A percentile compares a stretch with the other conserved stretches of the same genome.
These are phyloP conservation scores for Aspergillus neoniger DNA, from an alignment of 2,329 filamentous ascomycete species.

Conservation along the genomic window DNA sequence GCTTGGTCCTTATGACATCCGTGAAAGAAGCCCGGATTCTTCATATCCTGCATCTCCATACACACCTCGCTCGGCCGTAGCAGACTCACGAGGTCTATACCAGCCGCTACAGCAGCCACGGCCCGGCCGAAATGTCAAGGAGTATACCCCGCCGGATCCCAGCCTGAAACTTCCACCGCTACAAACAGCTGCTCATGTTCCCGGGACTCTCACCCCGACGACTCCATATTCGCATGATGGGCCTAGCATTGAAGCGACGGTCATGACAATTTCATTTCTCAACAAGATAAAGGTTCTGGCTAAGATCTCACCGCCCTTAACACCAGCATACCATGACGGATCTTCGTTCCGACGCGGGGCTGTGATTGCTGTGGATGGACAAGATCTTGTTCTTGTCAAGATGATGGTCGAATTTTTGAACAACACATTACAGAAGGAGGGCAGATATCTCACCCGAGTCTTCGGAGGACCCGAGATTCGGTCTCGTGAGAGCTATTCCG, in stretches of 20 bases:
- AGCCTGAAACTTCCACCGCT: conserved; percentile 58
- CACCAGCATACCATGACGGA: conserved; percentile 33
- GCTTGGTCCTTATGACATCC: conserved; percentile 39
- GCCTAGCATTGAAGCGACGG: conserved; percentile 64
- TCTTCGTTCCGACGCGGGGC: conserved; percentile 63
- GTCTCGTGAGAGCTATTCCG: conserved; percentile 22
- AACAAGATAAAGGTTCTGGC: conserved; percentile 76
- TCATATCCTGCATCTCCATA: conserved; percentile 48
- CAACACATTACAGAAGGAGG: conserved; percentile 54
- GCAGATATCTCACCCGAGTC: conserved; percentile 53
- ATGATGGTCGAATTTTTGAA: conserved; percentile 67
- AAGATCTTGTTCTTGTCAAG: conserved; percentile 63
- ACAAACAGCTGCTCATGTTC: conserved; percentile 41
- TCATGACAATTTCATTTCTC: conserved; percentile 72
- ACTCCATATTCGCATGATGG: conserved; percentile 40
- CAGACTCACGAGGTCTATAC: conserved; percentile 36
- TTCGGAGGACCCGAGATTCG: conserved; percentile 49
- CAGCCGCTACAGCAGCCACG: conserved; percentile 60
- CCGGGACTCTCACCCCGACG: conserved; percentile 25
- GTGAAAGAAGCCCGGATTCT: conserved; percentile 41
- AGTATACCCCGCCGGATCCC: conserved; percentile 46
- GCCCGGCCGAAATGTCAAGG: conserved; percentile 33
- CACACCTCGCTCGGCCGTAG: conserved; percentile 44
- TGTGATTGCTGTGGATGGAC: conserved; percentile 81
- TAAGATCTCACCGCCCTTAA: conserved; percentile 71